A percentile compares a stretch with the other conserved stretches of the same genome.
These are phyloP conservation scores for Coccomyxa sp. DNA, from an alignment of 139 green algal species.

Conservation along the genomic window DNA sequence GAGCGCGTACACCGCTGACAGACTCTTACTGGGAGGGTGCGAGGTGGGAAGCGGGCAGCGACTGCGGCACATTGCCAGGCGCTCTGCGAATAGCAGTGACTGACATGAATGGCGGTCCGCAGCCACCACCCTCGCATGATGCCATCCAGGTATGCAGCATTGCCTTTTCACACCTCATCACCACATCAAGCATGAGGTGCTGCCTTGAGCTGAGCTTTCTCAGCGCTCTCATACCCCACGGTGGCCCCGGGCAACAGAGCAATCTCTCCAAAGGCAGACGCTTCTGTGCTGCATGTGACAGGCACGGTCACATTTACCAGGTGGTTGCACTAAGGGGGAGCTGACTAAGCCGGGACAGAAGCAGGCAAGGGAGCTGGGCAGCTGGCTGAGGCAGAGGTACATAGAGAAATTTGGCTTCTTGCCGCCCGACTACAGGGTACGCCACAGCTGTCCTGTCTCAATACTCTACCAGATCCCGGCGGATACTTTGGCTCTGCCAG, in stretches of 20 bases:
- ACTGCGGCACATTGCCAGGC: conserved; percentile 13
- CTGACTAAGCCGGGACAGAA: conserved; percentile 62
- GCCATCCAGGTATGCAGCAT: conserved; percentile 33
- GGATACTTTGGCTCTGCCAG: background rate
- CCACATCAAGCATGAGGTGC: background rate
- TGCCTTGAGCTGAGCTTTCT: no score
- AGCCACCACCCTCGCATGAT: conserved; percentile 31
- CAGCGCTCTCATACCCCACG: background rate
- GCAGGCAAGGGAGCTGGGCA: conserved; percentile 57
- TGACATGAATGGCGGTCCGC: conserved; percentile 13
- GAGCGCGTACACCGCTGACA: conserved; percentile 56
- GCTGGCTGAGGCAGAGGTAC: conserved; percentile 59
- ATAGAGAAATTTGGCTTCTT: conserved; percentile 36
- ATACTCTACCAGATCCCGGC: background rate
- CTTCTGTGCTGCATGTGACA: conserved; percentile 9
- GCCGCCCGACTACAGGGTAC: conserved; percentile 24
- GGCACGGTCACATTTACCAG: conserved; percentile 29
- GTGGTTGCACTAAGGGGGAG: conserved; percentile 68
- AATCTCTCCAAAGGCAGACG: background rate
- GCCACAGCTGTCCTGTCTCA: background rate
- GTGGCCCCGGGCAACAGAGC: no score
- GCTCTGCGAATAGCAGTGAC: conserved; percentile 26
- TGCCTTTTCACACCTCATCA: no score
- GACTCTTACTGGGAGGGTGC: conserved; percentile 37
- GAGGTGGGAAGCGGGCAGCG: conserved; percentile 22